Base-by-base conservation (phyloP, 73 alveolate genomes). In the Paramecium primaurelia region DNA sequence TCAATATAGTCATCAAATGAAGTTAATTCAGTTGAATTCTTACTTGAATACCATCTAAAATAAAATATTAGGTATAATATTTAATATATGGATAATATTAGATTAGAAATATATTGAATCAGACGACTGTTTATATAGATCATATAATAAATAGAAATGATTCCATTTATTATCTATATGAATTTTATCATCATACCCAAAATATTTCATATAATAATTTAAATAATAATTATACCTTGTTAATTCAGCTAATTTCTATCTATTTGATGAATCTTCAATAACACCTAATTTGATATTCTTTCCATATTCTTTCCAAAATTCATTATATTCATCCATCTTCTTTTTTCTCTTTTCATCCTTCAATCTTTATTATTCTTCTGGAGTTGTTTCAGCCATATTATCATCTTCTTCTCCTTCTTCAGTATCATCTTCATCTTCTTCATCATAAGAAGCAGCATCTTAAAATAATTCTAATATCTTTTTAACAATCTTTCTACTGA, bases 221-320 rank as follows among this genome's bases (percentile, higher is more conserved):
- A 6, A 40, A 40, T 40, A 95, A 94, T 92, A 93, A 86, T 40
- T 14, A 83, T 95, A 98, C 95, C 99, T 97, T 92, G 98, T 91
- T 86, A 98, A 95, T 93, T 98, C 96, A 38, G 99, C 99, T 28
- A 98, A 96, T 94, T 98, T 98, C 86, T 95, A 92, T 95, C 99
- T 97, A 97, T 98, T 98, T 92, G 98, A 92, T 84, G 99, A 97
- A 90, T 98, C 99, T 94, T 98, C 99, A 87, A 98, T 97, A 71
- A 98, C 98, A 84, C 99, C 99, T 89, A 98, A 93, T 95, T 98
- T 98, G 86, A 98, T 91, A 96, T 97, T 97, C 97, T 98, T 98
- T 77, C 99, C 98, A 94, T 96, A 98, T 59, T 97, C 93, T 77
- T 96, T 97, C 98, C 99, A 98, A 97, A 98, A 98, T 92, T 97